A percentile compares a stretch with the other conserved stretches of the same genome.
Evolutionary conservation across 768 basidiomycete genomes (phyloP).

Genomic region (Amanita subjunquillea): DNA sequence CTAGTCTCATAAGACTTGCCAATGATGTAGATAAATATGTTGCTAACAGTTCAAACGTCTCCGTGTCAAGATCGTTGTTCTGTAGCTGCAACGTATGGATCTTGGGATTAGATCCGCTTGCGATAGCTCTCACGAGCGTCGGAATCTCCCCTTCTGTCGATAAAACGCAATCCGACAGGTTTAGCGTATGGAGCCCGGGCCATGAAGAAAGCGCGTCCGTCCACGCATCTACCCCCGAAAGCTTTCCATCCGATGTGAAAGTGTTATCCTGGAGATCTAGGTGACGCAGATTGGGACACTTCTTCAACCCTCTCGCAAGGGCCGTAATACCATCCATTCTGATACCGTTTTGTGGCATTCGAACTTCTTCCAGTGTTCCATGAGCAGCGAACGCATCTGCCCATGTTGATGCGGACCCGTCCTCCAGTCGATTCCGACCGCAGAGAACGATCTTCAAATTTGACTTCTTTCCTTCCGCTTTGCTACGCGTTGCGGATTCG

Average conservation of each 20-base stretch:
- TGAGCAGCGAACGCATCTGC: slow-evolving; percentile 84
- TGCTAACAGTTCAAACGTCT: slow-evolving; percentile 59
- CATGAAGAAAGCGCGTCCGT: slow-evolving; percentile 59
- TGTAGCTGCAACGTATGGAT: slow-evolving; percentile 75
- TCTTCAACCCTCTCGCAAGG: slow-evolving; percentile 64
- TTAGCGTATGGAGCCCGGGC: slow-evolving; percentile 65
- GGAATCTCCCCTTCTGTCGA: slow-evolving; percentile 75
- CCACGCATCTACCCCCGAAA: slow-evolving; percentile 42
- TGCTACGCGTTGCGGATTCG: slow-evolving; percentile 61
- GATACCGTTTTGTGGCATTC: slow-evolving; percentile 98
- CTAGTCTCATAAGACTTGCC: slow-evolving; percentile 51
- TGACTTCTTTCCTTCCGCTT: slow-evolving; percentile 56
- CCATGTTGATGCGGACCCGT: slow-evolving; percentile 77
- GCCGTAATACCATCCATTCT: slow-evolving; percentile 82
- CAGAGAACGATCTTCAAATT: slow-evolving; percentile 77
- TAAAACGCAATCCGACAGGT: slow-evolving; percentile 88
- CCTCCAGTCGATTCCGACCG: slow-evolving; percentile 92
- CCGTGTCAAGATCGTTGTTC: slow-evolving; percentile 80
- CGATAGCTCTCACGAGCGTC: slow-evolving; percentile 47
- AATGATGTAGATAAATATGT: slow-evolving; percentile 53
- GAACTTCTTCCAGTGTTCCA: slow-evolving; percentile 70
- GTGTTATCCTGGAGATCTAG: slow-evolving; percentile 94
- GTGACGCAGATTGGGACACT: slow-evolving; percentile 53
- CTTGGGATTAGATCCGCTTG: slow-evolving; percentile 60
- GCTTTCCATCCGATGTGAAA: slow-evolving; percentile 52